Base-by-base conservation (phyloP, 2,329 filamentous ascomycete species). In the Exophiala phaeomuriformis region DNA sequence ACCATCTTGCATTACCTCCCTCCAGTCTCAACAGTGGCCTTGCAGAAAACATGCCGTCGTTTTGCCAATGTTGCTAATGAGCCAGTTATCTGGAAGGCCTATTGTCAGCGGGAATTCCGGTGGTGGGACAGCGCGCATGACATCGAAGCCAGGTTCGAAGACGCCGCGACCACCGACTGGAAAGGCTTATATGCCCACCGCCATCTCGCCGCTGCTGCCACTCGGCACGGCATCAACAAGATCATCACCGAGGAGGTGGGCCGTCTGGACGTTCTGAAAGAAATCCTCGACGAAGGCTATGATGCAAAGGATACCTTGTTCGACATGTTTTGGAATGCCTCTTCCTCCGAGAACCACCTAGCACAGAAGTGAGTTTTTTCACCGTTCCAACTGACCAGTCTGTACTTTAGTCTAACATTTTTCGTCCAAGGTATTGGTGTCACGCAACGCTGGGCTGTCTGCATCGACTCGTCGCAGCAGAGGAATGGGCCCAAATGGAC, bases 241-340 rank as follows among this genome's bases (percentile, higher is more conserved):
- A 82, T 95, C 53, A 73, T 97, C 50, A 68, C 74, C n/a, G 83
- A 80, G 32, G 87, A 89, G 67, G 77, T 83, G 35, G 77, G 81
- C 50, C 83, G 90, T 19, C 77, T 89, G 52, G 76, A 77, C 51
- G 83, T 84, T 64, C 83, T 89, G 58, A 81, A 86, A 62, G 72
- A 77, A 47, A 86, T 97, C 57, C 82, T 86, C 49, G 72, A 76
- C 30, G 76, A 84, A 64, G 90, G 90, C 0, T 91, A 90, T 64
- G 90, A 97, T 72, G 87, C 85, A 43, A 96, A 96, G 68, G 90
- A 96, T 67, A 84, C 83, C 51, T 77, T 97, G 46, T 64, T 90
- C 56, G 75, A 78, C 51, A 83, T 95, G 65, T 81, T 78, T 56
- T 73, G 73, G 7, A 75, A 78, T 33, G 72, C 77, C 10, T 77